Conservation (phyloP, 768 basidiomycete species). For the Tricholoma bakamatsutake region DNA sequence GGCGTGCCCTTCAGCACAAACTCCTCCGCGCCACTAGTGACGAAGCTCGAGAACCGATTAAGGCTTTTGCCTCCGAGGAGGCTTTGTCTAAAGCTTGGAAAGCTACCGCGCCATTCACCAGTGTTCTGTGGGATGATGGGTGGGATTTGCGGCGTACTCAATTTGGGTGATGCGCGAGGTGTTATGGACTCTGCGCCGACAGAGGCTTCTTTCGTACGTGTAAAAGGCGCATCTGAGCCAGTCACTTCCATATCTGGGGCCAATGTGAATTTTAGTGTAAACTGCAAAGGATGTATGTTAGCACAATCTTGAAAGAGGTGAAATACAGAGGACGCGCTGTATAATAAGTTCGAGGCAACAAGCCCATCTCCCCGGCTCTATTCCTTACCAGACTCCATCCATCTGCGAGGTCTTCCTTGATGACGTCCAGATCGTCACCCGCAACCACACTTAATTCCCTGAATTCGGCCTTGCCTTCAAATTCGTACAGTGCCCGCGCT, state of each 20-base stretch:
- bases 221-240: constrained; percentile 11
- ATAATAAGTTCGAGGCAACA: constrained; percentile 69
- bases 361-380: constrained; percentile 52
- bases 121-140: constrained; percentile 61
- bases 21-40: constrained; percentile 80
- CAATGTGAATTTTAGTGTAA: constrained; percentile 57
- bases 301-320: neutral
- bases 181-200: constrained; percentile 37
- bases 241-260: constrained; percentile 39
- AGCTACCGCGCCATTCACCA: constrained; percentile 54
- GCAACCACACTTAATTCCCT: constrained; percentile 63
- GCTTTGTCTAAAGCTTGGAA: constrained; percentile 66
- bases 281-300: constrained; percentile 31
- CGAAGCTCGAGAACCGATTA: constrained; percentile 83
- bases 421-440: constrained; percentile 64
- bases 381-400: constrained; percentile 77
- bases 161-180: constrained; percentile 38
- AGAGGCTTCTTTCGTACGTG: constrained; percentile 30
- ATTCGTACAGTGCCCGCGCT: constrained; percentile 67
- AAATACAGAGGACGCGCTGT: constrained; percentile 40
- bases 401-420: constrained; percentile 68
- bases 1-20: constrained; percentile 68
- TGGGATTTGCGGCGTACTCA: constrained; percentile 25
- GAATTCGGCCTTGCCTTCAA: constrained; percentile 72
- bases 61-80: constrained; percentile 73